Conservation (phyloP, 2,329 filamentous ascomycete species). For the Alternaria consortialis region DNA sequence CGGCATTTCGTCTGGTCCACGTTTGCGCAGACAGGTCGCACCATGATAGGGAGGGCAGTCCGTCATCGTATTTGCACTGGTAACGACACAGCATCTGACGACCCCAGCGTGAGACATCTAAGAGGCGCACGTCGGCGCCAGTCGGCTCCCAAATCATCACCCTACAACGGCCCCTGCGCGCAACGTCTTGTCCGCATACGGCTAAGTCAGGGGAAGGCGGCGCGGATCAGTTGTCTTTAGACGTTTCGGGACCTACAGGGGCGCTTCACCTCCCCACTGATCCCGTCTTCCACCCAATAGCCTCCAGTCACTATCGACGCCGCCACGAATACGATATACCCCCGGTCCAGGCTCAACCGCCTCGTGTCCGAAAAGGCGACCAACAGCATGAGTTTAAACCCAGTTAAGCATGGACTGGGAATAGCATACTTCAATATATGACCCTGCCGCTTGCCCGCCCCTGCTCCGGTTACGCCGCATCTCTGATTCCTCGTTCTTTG, state of each 20-base stretch:
- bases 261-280: constrained; percentile 25
- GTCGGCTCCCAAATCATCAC: constrained; percentile 1
- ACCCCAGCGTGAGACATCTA: background rate
- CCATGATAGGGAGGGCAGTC: background rate
- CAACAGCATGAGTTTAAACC: constrained; percentile 24
- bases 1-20: background rate
- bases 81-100: background rate
- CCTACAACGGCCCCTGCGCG: background rate
- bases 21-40: background rate
- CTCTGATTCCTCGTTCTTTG: constrained; percentile 42
- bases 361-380: constrained; percentile 30
- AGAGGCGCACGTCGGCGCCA: constrained; percentile 10
- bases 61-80: background rate
- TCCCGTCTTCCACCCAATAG: constrained; percentile 29
- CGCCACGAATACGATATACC: constrained; percentile 27
- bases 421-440: constrained; percentile 42
- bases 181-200: constrained; percentile 18
- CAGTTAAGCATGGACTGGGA: constrained; percentile 33
- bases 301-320: constrained; percentile 1
- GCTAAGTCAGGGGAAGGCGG: constrained; percentile 40
- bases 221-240: constrained; percentile 29
- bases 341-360: constrained; percentile 31
- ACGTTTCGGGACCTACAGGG: constrained; percentile 35
- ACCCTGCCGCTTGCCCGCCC: constrained; percentile 38
- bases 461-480: constrained; percentile 33